Evolutionary conservation across 2,329 filamentous ascomycete species (phyloP), one percentile per base, ranked within the genome.

Genomic region (Sporothrix sp.): DNA sequence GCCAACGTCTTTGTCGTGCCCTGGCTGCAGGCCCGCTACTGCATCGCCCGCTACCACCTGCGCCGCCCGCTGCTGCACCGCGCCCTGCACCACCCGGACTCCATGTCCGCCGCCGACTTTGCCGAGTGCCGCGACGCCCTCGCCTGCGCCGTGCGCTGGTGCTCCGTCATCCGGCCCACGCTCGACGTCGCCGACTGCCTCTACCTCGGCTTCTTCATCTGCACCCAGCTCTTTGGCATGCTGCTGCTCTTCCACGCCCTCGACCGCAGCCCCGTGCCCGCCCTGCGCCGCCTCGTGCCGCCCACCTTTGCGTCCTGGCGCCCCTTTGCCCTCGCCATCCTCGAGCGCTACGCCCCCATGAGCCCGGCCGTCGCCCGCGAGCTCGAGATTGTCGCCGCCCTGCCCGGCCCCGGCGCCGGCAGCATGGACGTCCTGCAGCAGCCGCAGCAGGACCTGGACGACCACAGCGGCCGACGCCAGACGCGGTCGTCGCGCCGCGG

Each of bases 301-400:
- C 33, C 38, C 2, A 44, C 35, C 2, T 58, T 54, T 20, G 48
- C 18, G 3, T 2, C 36, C 0, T 58, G 57, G 57, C 45, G 50
- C 2, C 23, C 36, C 1, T 51, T 53, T 33, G 57, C 56, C 2
- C 36, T 58, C 3, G 45, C 32, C 3, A 30, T 58, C 10, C 18
- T 58, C 4, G 42, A 53, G 30, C 42, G 50, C 23, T 57, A 50
- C 14, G 55, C 57, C 1, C 28, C 39, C 1, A 18, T 39, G 44
- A 57, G 55, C 14, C 57, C 57, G 13, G 33, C 51, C 1, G 50
- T 58, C 6, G 51, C 55, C 1, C 53, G 52, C 10, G 56, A 58
- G 32, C 52, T 54, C 9, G 48, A 68, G 64, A 68, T 56, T 42
- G 57, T 54, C 9, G 23, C 38, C 10, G 46, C 48, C 4, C 43